Percentiles rank a stretch among this genome's conserved stretches.
These are phyloP conservation scores for Solanum etuberosum DNA, from an alignment of 257 asterid species.

Conservation along the genomic window DNA sequence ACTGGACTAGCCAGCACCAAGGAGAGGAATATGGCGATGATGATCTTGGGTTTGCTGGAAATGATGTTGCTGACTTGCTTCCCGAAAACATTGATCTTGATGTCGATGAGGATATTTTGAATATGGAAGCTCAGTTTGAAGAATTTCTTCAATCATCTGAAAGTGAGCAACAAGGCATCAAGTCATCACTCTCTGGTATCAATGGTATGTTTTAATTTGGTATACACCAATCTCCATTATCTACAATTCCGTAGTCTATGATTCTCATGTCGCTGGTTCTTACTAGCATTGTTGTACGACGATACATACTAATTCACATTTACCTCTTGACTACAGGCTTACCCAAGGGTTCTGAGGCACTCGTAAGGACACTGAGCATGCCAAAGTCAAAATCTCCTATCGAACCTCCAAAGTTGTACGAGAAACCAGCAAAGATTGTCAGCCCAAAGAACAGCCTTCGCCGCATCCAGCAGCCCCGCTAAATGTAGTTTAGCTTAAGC, in stretches of 20 bases:
- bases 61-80: slow-evolving; percentile 37
- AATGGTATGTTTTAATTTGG: slow-evolving; percentile 28
- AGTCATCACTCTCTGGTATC: slow-evolving; percentile 9
- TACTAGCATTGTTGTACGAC: neutral
- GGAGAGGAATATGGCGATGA: slow-evolving; percentile 38
- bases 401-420: slow-evolving; percentile 39
- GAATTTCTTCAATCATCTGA: slow-evolving; percentile 65
- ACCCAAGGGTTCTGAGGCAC: slow-evolving; percentile 22
- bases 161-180: slow-evolving; percentile 19
- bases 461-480: slow-evolving; percentile 91
- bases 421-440: slow-evolving; percentile 57
- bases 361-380: slow-evolving; percentile 28
- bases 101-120: slow-evolving; percentile 68
- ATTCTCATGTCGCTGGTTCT: neutral
- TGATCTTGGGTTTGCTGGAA: slow-evolving; percentile 13
- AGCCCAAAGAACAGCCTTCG: slow-evolving; percentile 72
- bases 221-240: neutral
- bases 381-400: slow-evolving; percentile 20
- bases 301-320: neutral
- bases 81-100: slow-evolving; percentile 77
- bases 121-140: slow-evolving; percentile 86
- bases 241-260: neutral
- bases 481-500: slow-evolving; percentile 12
- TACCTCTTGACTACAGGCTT: slow-evolving; percentile 16
- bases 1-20: slow-evolving; percentile 73